Evolutionary conservation across 2,329 filamentous ascomycete species (phyloP).

Genomic region (Aspergillus sp.): DNA sequence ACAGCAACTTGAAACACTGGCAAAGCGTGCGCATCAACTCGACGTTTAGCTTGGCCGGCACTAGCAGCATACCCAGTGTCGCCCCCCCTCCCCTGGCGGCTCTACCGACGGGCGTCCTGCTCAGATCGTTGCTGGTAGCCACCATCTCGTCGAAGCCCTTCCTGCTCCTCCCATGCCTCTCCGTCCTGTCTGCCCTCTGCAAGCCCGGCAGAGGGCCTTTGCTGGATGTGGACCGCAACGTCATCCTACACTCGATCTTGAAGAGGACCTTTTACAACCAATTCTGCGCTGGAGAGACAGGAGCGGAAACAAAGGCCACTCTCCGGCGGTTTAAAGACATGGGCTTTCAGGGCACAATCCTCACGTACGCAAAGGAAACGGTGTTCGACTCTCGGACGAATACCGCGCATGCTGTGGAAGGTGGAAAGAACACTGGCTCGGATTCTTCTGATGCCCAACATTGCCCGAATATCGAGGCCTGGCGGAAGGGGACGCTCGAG

Average conservation of each 20-base stretch:
- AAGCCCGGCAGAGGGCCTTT: slow-evolving; percentile 42
- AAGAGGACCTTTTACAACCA: slow-evolving; percentile 66
- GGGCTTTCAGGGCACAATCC: slow-evolving; percentile 73
- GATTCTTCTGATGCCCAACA: slow-evolving; percentile 1
- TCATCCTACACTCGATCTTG: slow-evolving; percentile 57
- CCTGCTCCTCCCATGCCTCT: slow-evolving; percentile 60
- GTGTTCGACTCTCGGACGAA: slow-evolving; percentile 44
- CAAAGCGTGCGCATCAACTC: slow-evolving; percentile 10
- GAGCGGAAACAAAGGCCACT: slow-evolving; percentile 56
- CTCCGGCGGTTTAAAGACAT: slow-evolving; percentile 58
- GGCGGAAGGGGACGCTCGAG: slow-evolving; percentile 65
- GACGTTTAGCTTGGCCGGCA: slow-evolving; percentile 9
- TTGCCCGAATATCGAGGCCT: slow-evolving; percentile 40
- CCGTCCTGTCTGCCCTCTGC: slow-evolving; percentile 57
- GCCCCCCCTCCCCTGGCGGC: slow-evolving; percentile 14
- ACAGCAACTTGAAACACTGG: not conserved
- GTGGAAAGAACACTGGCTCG: slow-evolving; percentile 4
- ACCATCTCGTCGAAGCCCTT: slow-evolving; percentile 42
- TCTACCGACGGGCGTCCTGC: slow-evolving; percentile 27
- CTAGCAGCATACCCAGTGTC: slow-evolving; percentile 3
- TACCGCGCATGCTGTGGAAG: slow-evolving; percentile 11
- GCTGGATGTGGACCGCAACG: slow-evolving; percentile 66
- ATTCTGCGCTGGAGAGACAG: slow-evolving; percentile 76
- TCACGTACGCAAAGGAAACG: slow-evolving; percentile 76
- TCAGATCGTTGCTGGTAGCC: slow-evolving; percentile 37